Percentiles rank a stretch among this genome's conserved stretches.
phyloP scores from a whole-genome alignment of 331 rosid genomes.

The Quercus lobata region DNA sequence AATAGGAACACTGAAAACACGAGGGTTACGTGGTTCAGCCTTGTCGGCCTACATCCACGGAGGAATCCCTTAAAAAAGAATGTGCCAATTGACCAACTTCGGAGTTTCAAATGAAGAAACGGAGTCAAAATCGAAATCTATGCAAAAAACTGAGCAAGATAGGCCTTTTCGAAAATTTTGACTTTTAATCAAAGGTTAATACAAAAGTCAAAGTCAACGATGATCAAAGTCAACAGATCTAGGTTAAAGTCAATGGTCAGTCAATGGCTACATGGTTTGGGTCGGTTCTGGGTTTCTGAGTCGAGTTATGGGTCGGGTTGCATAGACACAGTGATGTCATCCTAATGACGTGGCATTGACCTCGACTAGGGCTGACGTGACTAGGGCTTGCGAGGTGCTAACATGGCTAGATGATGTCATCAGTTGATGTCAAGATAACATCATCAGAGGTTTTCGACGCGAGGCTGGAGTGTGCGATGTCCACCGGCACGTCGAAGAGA shows the following conservation, averaged over 20 bases:
- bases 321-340: no score
- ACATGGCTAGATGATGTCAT: no score
- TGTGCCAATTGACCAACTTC: no score
- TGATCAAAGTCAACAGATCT: no score
- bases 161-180: fast-evolving
- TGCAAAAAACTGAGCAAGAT: no score
- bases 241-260: no score
- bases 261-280: fast-evolving
- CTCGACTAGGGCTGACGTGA: fast-evolving
- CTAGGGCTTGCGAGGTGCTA: fast-evolving
- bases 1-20: no score
- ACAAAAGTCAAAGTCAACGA: no score
- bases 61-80: no score
- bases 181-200: no score
- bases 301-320: fast-evolving
- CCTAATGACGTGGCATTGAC: fast-evolving
- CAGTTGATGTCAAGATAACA: fast-evolving
- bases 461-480: fast-evolving
- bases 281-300: fast-evolving
- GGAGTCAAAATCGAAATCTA: no score
- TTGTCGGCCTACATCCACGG: fast-evolving
- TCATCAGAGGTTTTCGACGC: fast-evolving
- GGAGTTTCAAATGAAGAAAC: no score
- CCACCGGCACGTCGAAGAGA: fast-evolving
- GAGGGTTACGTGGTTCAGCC: fast-evolving